phyloP scores from a whole-genome alignment of 1,284 basidiomycete genomes.

The Trichosporon sp. region DNA sequence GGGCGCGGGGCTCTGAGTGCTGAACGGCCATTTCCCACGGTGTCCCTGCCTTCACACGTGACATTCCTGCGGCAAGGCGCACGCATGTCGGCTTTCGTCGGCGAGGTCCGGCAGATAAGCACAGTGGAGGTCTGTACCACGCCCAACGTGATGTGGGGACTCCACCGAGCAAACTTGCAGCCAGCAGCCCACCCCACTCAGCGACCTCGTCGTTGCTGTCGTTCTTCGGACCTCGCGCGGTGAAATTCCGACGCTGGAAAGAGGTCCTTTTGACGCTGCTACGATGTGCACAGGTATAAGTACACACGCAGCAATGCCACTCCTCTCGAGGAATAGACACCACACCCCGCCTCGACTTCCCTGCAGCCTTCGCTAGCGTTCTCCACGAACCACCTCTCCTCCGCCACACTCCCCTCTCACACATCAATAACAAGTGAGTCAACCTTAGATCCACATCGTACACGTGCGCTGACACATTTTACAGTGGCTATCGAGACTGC shows the following conservation, averaged over 20 bases:
- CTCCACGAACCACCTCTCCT: too few species aligned
- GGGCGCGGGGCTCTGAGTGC: constrained; percentile 7
- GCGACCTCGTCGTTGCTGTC: constrained; percentile 12
- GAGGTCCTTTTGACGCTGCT: too few species aligned
- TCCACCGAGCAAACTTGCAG: background rate
- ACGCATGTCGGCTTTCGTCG: constrained; percentile 19
- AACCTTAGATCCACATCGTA: background rate
- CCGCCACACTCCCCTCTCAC: background rate
- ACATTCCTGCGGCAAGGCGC: background rate
- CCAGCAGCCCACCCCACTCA: background rate
- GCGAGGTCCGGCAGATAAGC: constrained; percentile 5
- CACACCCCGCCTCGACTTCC: background rate
- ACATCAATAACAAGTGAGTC: constrained; percentile 23
- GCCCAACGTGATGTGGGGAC: constrained; percentile 14
- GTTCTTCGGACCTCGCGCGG: constrained; percentile 17
- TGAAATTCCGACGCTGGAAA: constrained; percentile 19
- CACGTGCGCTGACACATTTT: constrained; percentile 21
- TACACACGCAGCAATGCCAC: background rate
- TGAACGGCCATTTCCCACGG: background rate
- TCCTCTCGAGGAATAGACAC: background rate
- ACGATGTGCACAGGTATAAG: constrained; percentile 9
- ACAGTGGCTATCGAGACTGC: constrained; percentile 22
- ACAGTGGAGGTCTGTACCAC: background rate
- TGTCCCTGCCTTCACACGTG: background rate
- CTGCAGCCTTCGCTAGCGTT: background rate